These are phyloP conservation scores for Backusella parvicylindrica DNA, from an alignment of 192 early-diverging fungal species.

Conservation along the genomic window DNA sequence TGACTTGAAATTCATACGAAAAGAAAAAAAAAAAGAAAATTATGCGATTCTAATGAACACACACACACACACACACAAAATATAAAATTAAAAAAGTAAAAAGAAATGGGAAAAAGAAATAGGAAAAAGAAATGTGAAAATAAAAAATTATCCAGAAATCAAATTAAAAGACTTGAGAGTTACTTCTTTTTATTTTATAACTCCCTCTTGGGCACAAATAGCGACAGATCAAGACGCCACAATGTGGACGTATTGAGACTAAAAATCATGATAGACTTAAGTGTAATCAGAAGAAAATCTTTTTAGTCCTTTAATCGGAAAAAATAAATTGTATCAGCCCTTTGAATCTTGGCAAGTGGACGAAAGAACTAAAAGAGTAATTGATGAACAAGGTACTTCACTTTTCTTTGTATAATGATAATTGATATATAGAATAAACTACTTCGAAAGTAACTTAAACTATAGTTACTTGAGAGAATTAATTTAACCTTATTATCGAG, in stretches of 20 bases:
- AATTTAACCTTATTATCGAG: neutral
- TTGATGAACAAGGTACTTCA: neutral
- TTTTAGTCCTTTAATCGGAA: neutral
- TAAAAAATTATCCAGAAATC: neutral
- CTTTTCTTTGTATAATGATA: neutral
- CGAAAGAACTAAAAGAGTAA: neutral
- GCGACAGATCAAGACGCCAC: neutral
- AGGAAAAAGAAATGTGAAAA: neutral
- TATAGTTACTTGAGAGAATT: neutral
- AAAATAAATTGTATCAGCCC: neutral
- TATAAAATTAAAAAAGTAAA: neutral
- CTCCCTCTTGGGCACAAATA: neutral
- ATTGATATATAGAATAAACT: neutral
- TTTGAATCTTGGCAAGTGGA: neutral
- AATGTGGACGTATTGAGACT: slow-evolving; percentile 2
- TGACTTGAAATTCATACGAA: neutral
- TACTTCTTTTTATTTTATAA: slow-evolving; percentile 2
- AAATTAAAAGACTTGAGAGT: neutral
- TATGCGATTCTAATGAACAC: neutral
- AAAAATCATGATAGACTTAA: neutral
- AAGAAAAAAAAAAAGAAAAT: neutral
- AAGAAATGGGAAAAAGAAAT: neutral
- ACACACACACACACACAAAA: neutral
- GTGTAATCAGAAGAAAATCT: neutral
- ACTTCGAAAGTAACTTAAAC: neutral